These are phyloP conservation scores for Davidsoniella neocaledoniae DNA, from an alignment of 2,329 filamentous ascomycete species.

Conservation along the genomic window DNA sequence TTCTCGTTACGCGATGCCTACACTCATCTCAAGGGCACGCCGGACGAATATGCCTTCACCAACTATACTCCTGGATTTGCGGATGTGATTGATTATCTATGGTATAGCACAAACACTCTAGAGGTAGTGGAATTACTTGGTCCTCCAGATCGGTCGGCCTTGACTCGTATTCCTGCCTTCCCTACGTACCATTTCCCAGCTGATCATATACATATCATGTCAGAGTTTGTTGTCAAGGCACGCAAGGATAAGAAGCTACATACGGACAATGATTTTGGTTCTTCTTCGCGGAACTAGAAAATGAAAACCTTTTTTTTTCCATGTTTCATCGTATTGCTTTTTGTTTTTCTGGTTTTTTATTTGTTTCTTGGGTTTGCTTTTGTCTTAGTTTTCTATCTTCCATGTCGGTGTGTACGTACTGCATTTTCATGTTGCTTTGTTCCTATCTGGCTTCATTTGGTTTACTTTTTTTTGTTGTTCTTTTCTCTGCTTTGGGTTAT, in stretches of 20 bases:
- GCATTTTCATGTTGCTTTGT: background rate
- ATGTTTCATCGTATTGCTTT: background rate
- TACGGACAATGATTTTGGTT: slow-evolving; percentile 38
- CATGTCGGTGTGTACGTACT: background rate
- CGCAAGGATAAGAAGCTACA: slow-evolving; percentile 64
- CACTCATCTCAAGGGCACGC: slow-evolving; percentile 61
- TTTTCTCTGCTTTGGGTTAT: too few relatives aligned
- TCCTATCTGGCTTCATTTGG: too few relatives aligned
- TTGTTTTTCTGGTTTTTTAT: background rate
- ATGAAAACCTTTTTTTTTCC: background rate
- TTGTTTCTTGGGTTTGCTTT: slow-evolving; percentile 1
- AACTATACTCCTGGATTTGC: slow-evolving; percentile 93
- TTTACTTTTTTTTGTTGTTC: background rate
- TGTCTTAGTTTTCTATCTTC: slow-evolving; percentile 4
- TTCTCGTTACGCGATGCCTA: slow-evolving; percentile 91
- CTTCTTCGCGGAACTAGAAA: slow-evolving; percentile 4
- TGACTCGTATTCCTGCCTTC: slow-evolving; percentile 76
- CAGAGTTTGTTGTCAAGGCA: slow-evolving; percentile 76
- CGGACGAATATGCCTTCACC: slow-evolving; percentile 76
- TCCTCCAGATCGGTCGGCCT: slow-evolving; percentile 69
- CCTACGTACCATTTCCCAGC: slow-evolving; percentile 90
- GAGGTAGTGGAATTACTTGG: slow-evolving; percentile 73
- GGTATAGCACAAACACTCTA: slow-evolving; percentile 84
- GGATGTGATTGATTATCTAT: slow-evolving; percentile 91
- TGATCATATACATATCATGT: slow-evolving; percentile 79